Evolutionary conservation across 2,329 filamentous ascomycete genomes (phyloP).

Genomic region (Colletotrichum graminicola): DNA sequence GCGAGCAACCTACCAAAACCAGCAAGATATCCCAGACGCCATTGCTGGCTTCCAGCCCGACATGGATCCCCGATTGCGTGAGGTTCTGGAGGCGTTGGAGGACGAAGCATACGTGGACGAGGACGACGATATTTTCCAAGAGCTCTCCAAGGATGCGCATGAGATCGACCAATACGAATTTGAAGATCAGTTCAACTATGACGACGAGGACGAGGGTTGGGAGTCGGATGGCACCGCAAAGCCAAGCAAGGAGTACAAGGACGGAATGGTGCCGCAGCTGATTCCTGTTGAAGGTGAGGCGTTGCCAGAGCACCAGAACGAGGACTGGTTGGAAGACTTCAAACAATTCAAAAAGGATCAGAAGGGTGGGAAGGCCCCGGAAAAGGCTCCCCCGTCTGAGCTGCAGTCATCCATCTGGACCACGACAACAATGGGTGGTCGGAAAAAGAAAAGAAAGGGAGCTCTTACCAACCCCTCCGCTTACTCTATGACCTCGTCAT

Average conservation of each 20-base stretch:
- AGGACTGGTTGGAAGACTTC: conserved; percentile 93
- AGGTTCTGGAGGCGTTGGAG: conserved; percentile 92
- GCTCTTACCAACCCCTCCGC: conserved; percentile 88
- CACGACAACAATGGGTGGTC: conserved; percentile 82
- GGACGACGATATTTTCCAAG: conserved; percentile 86
- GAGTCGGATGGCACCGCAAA: conserved; percentile 94
- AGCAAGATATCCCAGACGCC: conserved; percentile 91
- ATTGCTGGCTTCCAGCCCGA: conserved; percentile 96
- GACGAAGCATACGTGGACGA: conserved; percentile 94
- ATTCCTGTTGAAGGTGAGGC: conserved; percentile 59
- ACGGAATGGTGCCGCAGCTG: conserved; percentile 62
- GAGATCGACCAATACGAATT: conserved; percentile 87
- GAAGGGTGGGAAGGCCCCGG: conserved; percentile 59
- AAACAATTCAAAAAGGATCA: conserved; percentile 92
- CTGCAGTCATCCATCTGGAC: conserved; percentile 79
- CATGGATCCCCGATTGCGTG: conserved; percentile 93
- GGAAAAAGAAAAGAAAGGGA: conserved; percentile 94
- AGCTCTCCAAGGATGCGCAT: conserved; percentile 75
- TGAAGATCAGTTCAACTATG: conserved; percentile 69
- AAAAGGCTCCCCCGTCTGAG: conserved; percentile 67
- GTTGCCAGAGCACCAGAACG: conserved; percentile 73
- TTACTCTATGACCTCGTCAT: conserved; percentile 93
- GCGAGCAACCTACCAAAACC: conserved; percentile 86
- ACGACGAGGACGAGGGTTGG: conserved; percentile 85
- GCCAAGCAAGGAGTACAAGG: conserved; percentile 70